These are phyloP conservation scores for Rhododendron ovatum DNA, from an alignment of 148 eudicot species.

Conservation along the genomic window DNA sequence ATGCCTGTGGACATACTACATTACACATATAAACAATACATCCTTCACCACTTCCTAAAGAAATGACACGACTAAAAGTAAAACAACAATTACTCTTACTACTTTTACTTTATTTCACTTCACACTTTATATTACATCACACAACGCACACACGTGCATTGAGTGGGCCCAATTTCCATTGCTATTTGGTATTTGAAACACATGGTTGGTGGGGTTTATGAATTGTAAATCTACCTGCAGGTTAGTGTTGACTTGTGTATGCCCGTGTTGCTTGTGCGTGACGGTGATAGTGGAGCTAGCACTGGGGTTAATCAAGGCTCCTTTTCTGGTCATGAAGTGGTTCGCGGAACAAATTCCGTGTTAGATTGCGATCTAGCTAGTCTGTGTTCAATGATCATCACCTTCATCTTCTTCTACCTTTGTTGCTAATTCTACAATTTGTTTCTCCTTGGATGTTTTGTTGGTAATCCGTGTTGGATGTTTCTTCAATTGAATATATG, in stretches of 20 bases:
- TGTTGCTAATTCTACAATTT: not conserved
- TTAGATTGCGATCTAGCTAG: slow-evolving; percentile 1
- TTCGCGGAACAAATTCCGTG: slow-evolving; percentile 61
- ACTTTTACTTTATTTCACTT: no score
- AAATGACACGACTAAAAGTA: no score
- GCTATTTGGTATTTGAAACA: not conserved
- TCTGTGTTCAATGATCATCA: not conserved
- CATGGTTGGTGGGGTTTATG: no score
- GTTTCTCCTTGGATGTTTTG: no score
- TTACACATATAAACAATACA: no score
- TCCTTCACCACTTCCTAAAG: no score
- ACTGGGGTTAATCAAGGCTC: slow-evolving; percentile 47
- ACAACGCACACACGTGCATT: not conserved
- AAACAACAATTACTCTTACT: no score
- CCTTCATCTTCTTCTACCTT: not conserved
- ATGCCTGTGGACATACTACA: no score
- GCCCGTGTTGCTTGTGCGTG: slow-evolving; percentile 59
- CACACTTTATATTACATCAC: no score
- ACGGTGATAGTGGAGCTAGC: slow-evolving; percentile 58
- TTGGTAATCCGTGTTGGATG: no score
- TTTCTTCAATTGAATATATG: no score
- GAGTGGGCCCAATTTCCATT: not conserved
- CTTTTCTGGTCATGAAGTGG: slow-evolving; percentile 51
- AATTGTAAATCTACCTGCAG: slow-evolving; percentile 16
- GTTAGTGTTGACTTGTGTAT: slow-evolving; percentile 45